Percentiles rank a stretch among this genome's conserved stretches.
These are phyloP conservation scores for Periconia sp. DNA, from an alignment of 2,329 filamentous ascomycete species.

Conservation along the genomic window DNA sequence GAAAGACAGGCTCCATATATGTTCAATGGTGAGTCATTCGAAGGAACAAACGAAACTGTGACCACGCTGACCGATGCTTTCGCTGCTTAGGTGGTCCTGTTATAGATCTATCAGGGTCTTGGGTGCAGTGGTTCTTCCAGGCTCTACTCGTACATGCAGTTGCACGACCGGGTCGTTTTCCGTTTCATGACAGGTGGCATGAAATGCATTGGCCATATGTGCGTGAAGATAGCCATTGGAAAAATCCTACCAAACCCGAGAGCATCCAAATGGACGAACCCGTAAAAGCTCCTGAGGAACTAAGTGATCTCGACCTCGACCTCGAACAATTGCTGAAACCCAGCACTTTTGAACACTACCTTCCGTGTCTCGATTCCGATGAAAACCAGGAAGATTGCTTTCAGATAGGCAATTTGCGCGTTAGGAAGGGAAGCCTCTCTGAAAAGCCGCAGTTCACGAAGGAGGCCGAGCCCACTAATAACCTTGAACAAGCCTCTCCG, in stretches of 20 bases:
- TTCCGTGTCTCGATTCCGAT: neutral
- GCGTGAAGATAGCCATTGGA: slow-evolving; percentile 3
- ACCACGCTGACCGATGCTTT: neutral
- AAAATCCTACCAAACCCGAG: neutral
- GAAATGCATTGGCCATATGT: neutral
- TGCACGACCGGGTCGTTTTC: slow-evolving; percentile 2
- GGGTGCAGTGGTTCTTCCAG: neutral
- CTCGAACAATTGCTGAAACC: neutral
- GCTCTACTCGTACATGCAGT: neutral
- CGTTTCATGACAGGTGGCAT: neutral
- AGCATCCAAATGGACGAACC: neutral
- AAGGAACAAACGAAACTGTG: neutral
- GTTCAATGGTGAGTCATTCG: slow-evolving; percentile 1
- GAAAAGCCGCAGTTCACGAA: neutral
- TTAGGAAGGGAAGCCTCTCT: neutral
- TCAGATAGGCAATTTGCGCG: slow-evolving; percentile 1
- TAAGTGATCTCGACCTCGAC: neutral
- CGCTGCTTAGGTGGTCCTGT: neutral
- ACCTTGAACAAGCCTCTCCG: neutral
- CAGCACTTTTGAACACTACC: neutral
- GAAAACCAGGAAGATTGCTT: slow-evolving; percentile 2
- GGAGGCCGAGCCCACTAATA: neutral
- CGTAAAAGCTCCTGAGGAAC: neutral
- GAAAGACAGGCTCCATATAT: slow-evolving; percentile 1
- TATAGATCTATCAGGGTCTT: neutral